Evolutionary conservation across 352 stramenopile species (phyloP).

Genomic region (Pythium oligandrum): DNA sequence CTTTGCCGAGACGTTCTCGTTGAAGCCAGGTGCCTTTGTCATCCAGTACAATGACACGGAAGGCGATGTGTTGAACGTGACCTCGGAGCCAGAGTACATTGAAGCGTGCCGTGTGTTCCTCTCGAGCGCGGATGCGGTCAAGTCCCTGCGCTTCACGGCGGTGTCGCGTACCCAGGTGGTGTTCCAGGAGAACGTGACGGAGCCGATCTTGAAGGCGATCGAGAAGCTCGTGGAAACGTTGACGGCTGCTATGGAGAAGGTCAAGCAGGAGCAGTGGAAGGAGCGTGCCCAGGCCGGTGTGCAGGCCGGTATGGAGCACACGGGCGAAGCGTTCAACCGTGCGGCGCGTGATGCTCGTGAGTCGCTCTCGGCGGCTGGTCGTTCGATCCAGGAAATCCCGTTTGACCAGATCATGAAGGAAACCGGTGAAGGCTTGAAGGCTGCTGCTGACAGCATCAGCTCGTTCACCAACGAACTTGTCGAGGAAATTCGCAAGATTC

Average conservation of each 20-base stretch:
- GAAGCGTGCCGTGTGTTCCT: conserved; percentile 59
- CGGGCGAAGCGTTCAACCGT: conserved; percentile 58
- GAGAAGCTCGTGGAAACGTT: conserved; percentile 80
- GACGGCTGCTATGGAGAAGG: conserved; percentile 74
- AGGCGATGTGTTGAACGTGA: conserved; percentile 67
- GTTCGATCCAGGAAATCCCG: conserved; percentile 70
- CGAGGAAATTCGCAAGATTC: conserved; percentile 47
- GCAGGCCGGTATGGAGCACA: conserved; percentile 48
- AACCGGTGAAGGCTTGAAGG: conserved; percentile 75
- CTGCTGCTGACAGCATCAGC: conserved; percentile 59
- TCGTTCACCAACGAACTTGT: conserved; percentile 76
- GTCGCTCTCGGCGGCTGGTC: conserved; percentile 19
- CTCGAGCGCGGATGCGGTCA: conserved; percentile 22
- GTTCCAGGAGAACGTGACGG: conserved; percentile 78
- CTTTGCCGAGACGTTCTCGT: conserved; percentile 56
- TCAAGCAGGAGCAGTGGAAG: conserved; percentile 77
- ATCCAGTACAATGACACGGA: conserved; percentile 83
- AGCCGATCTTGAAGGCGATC: conserved; percentile 75
- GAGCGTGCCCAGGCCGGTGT: conserved; percentile 37
- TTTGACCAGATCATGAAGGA: conserved; percentile 82
- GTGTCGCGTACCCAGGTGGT: conserved; percentile 51
- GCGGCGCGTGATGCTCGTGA: conserved; percentile 23
- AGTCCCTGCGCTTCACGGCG: conserved; percentile 63
- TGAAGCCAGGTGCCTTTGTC: conserved; percentile 43
- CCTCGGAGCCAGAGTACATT: conserved; percentile 59